A percentile compares a stretch with the other conserved stretches of the same genome.
These are phyloP conservation scores for Populus tomentosa DNA, from an alignment of 441 rosid genomes.

Conservation along the genomic window DNA sequence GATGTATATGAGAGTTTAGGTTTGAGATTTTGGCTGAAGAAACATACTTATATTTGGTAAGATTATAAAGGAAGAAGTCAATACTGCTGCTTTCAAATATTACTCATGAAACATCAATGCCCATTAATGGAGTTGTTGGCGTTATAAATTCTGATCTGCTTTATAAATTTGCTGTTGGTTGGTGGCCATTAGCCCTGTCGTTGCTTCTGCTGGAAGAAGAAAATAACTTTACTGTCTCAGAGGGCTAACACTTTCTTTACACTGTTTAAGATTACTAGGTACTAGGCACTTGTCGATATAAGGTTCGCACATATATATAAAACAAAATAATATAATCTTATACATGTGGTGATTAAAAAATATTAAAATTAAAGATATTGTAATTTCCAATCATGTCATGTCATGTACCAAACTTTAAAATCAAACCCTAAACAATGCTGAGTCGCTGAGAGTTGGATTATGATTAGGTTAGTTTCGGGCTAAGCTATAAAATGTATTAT, in stretches of 20 bases:
- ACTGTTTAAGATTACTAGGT: not conserved
- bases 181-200: not conserved
- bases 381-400: too few relatives aligned
- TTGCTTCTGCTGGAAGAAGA: not conserved
- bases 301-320: not conserved
- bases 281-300: not conserved
- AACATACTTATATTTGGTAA: slow-evolving; percentile 7
- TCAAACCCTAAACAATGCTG: too few relatives aligned
- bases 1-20: slow-evolving; percentile 34
- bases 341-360: too few relatives aligned
- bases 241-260: not conserved
- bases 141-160: slow-evolving; percentile 14
- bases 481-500: too few relatives aligned
- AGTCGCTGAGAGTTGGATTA: too few relatives aligned
- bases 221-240: not conserved
- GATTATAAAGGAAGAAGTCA: slow-evolving; percentile 9
- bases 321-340: too few relatives aligned
- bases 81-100: not conserved
- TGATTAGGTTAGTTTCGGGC: too few relatives aligned
- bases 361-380: too few relatives aligned
- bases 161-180: not conserved
- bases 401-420: too few relatives aligned
- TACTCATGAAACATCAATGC: slow-evolving; percentile 6
- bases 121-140: slow-evolving; percentile 23
- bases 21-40: slow-evolving; percentile 14